Evolutionary conservation across 148 eudicot genomes (phyloP), one percentile per base, ranked within the genome.

Genomic region (Camellia japonica): DNA sequence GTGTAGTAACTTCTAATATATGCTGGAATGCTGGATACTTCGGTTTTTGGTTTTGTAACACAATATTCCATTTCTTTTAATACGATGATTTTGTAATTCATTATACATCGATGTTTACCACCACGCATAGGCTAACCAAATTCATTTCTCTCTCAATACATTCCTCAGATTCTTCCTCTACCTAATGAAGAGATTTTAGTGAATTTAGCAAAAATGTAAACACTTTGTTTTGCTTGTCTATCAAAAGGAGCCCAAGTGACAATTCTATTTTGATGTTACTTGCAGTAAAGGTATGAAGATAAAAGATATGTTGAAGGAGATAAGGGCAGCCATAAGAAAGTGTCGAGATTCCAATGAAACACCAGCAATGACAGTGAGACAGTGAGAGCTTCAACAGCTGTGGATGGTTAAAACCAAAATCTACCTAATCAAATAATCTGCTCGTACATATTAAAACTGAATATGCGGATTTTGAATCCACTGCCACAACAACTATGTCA

Each of bases 221-320:
- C 51, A 10, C 70, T 59, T 51, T 54, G 38, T 52, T 20, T 58
- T 74, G 42, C 11, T 44, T 52, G 23, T 38, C n/a, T n/a, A n/a
- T 6, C 47, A 30, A 71, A 69, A 68, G 56, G 52, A 81, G 38
- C 58, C 49, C 7, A 8, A 68, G 49, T 79, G 67, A 19, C 18
- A 14, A 65, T 74, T 55, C 46, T 43, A 3, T 77, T 51, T 58
- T 71, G 12, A 46, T 46, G 64, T 69, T 66, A 63, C n/a, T 66
- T 82, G 75, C 91, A 96, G 98, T 90, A 90, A 92, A 83, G 92
- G 98, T 38, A 87, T 87, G 20, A 84, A 87, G 70, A 86, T 91
- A 38, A 74, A 85, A 20, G 89, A 87, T 68, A 82, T 96, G 91
- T 80, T 96, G 80, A 62, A 79, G 81, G 95, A 92, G 81, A 96